These are phyloP conservation scores for Malus hybrid DNA, from an alignment of 331 rosid species.

Conservation along the genomic window DNA sequence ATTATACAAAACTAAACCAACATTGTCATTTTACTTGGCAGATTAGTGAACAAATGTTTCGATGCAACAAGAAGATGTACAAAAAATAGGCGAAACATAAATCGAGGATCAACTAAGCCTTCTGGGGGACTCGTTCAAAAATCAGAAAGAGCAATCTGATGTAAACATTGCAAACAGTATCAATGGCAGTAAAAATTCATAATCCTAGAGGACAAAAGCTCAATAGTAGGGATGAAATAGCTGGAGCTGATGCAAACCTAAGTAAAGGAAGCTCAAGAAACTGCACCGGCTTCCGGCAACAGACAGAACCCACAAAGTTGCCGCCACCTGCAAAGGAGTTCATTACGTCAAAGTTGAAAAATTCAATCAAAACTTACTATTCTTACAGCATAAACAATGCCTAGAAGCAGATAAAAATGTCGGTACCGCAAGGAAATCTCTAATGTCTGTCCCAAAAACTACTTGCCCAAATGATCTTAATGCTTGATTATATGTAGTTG, in stretches of 20 bases:
- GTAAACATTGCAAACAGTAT: too few species aligned
- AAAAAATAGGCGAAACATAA: too few species aligned
- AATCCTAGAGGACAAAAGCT: too few species aligned
- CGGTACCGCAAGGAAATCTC: slow-evolving; percentile 35
- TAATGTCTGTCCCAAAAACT: slow-evolving; percentile 34
- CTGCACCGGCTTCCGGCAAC: slow-evolving; percentile 24
- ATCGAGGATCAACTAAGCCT: too few species aligned
- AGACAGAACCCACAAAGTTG: slow-evolving; percentile 34
- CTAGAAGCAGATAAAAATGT: slow-evolving; percentile 10
- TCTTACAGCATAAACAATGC: slow-evolving; percentile 3
- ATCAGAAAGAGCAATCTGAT: too few species aligned
- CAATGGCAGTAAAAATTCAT: too few species aligned
- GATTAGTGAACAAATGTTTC: too few species aligned
- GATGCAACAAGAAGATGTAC: too few species aligned
- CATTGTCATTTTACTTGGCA: too few species aligned
- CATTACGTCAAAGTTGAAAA: neutral
- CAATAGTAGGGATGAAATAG: neutral
- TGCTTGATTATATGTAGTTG: slow-evolving; percentile 17
- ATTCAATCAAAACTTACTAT: neutral
- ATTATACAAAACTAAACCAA: too few species aligned
- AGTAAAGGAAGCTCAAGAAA: slow-evolving; percentile 37
- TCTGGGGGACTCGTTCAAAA: too few species aligned
- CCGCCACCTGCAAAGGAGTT: slow-evolving; percentile 34
- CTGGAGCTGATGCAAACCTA: slow-evolving; percentile 34
- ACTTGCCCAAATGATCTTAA: slow-evolving; percentile 24